Percentiles rank a stretch among this genome's conserved stretches.
Evolutionary conservation across 176 grass and related monocot genomes (phyloP).

Genomic region (Metroxylon sagu): DNA sequence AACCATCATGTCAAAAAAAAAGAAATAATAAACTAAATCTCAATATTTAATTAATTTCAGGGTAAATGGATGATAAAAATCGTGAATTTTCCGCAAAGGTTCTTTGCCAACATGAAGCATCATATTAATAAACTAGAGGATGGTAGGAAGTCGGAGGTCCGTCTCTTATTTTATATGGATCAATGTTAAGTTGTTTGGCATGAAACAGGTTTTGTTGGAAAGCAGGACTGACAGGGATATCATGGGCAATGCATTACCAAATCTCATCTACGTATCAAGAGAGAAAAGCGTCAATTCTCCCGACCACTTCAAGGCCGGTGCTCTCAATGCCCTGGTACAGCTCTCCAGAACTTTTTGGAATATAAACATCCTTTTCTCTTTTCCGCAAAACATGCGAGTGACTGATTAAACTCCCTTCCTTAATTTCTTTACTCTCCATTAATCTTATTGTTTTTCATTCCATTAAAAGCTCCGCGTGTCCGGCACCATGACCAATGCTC

Average conservation of each 20-base stretch:
- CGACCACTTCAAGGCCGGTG: slow-evolving; percentile 40
- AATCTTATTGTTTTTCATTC: not conserved
- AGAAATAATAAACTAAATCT: no score
- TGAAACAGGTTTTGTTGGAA: slow-evolving; percentile 29
- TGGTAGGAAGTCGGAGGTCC: no score
- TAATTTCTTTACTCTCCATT: no score
- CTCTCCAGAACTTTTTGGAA: not conserved
- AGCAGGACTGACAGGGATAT: slow-evolving; percentile 27
- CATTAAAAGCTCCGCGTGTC: slow-evolving; percentile 29
- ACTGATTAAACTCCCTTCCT: not conserved
- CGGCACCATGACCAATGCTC: slow-evolving; percentile 21
- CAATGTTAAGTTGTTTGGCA: not conserved
- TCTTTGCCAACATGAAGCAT: no score
- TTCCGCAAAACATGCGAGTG: no score
- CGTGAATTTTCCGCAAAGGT: no score
- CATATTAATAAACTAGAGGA: no score
- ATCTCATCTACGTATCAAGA: slow-evolving; percentile 38
- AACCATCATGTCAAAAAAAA: no score
- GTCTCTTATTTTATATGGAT: not conserved
- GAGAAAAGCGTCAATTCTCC: slow-evolving; percentile 28
- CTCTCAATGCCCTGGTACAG: slow-evolving; percentile 36
- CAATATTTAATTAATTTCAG: no score
- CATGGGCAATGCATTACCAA: slow-evolving; percentile 17
- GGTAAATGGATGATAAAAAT: no score
- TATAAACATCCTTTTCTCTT: no score